phyloP scores from a whole-genome alignment of 768 basidiomycete species.

The Coprinopsis marcescibilis region DNA sequence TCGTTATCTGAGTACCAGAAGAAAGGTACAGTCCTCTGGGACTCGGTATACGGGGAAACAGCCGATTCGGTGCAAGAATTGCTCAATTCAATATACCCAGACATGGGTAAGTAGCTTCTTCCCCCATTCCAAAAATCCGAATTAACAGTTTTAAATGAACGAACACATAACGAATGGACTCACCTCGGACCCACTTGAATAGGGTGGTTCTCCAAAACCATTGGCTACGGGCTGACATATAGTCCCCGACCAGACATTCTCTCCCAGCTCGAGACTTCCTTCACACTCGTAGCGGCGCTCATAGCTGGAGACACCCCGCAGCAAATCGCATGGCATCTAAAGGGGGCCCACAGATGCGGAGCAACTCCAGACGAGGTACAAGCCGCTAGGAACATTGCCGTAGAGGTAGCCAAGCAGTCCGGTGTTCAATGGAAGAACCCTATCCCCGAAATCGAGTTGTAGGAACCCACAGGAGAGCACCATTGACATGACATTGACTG shows the following conservation, averaged over 20 bases:
- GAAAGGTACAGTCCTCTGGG: slow-evolving; percentile 40
- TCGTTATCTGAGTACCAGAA: slow-evolving; percentile 38
- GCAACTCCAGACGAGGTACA: slow-evolving; percentile 46
- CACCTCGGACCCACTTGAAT: slow-evolving; percentile 2
- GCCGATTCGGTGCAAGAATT: slow-evolving; percentile 41
- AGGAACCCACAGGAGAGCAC: not conserved
- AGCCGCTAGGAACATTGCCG: slow-evolving; percentile 51
- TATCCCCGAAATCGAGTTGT: slow-evolving; percentile 40
- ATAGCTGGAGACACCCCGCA: slow-evolving; percentile 57
- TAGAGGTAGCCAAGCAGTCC: slow-evolving; percentile 40
- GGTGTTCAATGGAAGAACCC: slow-evolving; percentile 48
- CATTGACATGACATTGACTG: no score
- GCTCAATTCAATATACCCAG: slow-evolving; percentile 51
- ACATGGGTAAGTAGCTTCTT: slow-evolving; percentile 43
- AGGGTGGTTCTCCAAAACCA: slow-evolving; percentile 50
- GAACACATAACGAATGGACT: no score
- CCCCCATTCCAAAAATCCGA: not conserved
- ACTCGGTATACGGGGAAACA: slow-evolving; percentile 50
- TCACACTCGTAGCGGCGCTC: slow-evolving; percentile 53
- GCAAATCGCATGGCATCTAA: slow-evolving; percentile 63
- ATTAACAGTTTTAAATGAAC: not conserved
- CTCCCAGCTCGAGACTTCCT: slow-evolving; percentile 51
- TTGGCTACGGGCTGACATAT: slow-evolving; percentile 57
- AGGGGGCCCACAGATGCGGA: slow-evolving; percentile 48
- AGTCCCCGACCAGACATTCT: slow-evolving; percentile 37